Conservation (phyloP, 305 asterid genomes). For the Withania somnifera region DNA sequence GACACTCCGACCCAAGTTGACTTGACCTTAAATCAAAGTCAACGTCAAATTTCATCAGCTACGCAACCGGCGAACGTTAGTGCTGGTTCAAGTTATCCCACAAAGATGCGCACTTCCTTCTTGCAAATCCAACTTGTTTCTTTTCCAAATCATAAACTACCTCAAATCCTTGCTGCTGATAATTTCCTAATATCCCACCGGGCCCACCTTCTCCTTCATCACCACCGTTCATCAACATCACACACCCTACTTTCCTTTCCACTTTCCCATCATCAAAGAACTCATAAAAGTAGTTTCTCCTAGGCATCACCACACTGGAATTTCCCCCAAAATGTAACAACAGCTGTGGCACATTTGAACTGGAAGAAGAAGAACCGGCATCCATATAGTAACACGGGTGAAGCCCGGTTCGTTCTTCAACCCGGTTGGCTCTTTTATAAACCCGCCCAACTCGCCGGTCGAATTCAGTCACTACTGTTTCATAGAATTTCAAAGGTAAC, state of each 20-base stretch:
- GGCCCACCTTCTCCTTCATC: conserved; percentile 66
- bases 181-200: conserved; percentile 90
- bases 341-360: conserved; percentile 34
- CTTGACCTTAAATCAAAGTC: background rate
- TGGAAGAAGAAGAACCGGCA: background rate
- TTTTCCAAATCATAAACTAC: conserved; percentile 83
- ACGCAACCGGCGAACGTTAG: conserved; percentile 4
- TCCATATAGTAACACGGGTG: conserved; percentile 59
- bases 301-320: conserved; percentile 73
- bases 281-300: conserved; percentile 64
- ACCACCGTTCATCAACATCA: conserved; percentile 84
- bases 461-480: conserved; percentile 37
- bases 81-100: conserved; percentile 53
- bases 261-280: conserved; percentile 32
- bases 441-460: conserved; percentile 25
- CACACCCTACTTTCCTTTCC: conserved; percentile 52
- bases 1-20: background rate
- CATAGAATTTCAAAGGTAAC: conserved; percentile 51
- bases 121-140: conserved; percentile 69
- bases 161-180: conserved; percentile 93
- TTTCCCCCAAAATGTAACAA: conserved; percentile 58
- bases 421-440: conserved; percentile 33
- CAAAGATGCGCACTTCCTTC: conserved; percentile 66
- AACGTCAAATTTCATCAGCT: background rate
- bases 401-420: conserved; percentile 64